Evolutionary conservation across 768 basidiomycete species (phyloP), one percentile per base, ranked within the genome.

Genomic region (Xerocomellus intermedius): DNA sequence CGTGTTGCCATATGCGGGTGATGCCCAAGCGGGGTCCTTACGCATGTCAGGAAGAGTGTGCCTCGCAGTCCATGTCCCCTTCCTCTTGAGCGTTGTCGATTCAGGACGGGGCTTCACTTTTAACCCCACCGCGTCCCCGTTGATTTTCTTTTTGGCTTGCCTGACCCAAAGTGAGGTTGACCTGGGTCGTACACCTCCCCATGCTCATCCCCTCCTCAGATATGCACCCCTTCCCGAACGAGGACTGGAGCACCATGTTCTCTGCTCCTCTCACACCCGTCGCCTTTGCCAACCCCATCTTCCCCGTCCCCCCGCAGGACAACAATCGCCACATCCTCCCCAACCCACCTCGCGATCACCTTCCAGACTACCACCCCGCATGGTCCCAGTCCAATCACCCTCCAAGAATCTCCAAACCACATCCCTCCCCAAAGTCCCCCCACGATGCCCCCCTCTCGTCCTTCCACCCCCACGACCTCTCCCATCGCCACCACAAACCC

Each of bases 261-360:
- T 74, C 86, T n/a, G 67, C 79, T 4, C 82, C 88, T 2, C 74
- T 88, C 47, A 78, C 85, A 56, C 82, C 85, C 7, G 66, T 78
- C 42, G 72, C 83, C 33, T 87, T 86, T 62, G 80, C 83, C 38
- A 78, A 80, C 13, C 80, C 85, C 61, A 75, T 82, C 43, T 70
- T 89, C 76, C 75, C 60, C 66, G 61, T 64, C 64, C 63, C 69
- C 50, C 55, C 70, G 58, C 43, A 58, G 64, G 74, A 77, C 55
- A 69, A 67, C 44, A 54, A 66, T 54, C 77, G 58, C 57, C 70
- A 61, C 54, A 2, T 24, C 24, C 26, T 26, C 26, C 26, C 26
- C 57, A 60, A 46, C 53, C 36, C 48, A 9, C 50, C 55, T 24
- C 54, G 62, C 52, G 57, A 65, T 58, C 67, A 50, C 26, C 50